phyloP scores from a whole-genome alignment of 2,329 filamentous ascomycete species.

The Trichoderma koningii region DNA sequence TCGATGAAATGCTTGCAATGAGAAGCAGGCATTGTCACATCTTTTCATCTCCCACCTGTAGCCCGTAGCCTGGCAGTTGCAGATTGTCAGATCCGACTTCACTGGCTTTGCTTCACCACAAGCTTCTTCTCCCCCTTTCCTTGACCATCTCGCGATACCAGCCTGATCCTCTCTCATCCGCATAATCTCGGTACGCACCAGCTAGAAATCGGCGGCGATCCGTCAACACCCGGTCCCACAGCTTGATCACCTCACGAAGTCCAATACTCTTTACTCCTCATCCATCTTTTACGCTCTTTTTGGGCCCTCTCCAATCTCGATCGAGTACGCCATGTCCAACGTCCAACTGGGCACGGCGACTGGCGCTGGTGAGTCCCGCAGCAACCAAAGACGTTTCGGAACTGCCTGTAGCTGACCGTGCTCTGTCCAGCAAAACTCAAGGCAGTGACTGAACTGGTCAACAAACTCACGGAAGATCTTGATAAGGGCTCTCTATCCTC shows the following conservation, averaged over 20 bases:
- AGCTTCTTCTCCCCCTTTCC: neutral
- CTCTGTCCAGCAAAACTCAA: conserved; percentile 61
- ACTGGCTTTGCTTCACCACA: neutral
- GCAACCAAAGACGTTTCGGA: neutral
- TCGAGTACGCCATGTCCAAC: conserved; percentile 32
- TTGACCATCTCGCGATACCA: neutral
- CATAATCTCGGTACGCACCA: neutral
- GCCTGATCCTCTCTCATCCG: neutral
- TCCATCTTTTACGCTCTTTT: neutral
- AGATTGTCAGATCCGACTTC: neutral
- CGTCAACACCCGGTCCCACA: neutral
- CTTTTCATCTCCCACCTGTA: conserved; percentile 7
- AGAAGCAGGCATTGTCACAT: conserved; percentile 5
- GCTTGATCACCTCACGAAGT: neutral
- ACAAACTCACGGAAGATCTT: conserved; percentile 63
- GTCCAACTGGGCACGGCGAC: conserved; percentile 38
- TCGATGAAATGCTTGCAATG: neutral
- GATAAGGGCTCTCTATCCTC: conserved; percentile 58
- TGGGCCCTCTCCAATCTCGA: neutral
- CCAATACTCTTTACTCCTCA: neutral
- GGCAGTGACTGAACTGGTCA: conserved; percentile 66
- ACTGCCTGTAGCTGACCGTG: conserved; percentile 27
- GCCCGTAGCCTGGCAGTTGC: conserved; percentile 12
- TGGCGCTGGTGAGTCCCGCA: conserved; percentile 46
- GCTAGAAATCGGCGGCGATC: neutral